Base-by-base conservation (phyloP, 192 early-diverging fungal species). In the Tieghemiomyces parasiticus region DNA sequence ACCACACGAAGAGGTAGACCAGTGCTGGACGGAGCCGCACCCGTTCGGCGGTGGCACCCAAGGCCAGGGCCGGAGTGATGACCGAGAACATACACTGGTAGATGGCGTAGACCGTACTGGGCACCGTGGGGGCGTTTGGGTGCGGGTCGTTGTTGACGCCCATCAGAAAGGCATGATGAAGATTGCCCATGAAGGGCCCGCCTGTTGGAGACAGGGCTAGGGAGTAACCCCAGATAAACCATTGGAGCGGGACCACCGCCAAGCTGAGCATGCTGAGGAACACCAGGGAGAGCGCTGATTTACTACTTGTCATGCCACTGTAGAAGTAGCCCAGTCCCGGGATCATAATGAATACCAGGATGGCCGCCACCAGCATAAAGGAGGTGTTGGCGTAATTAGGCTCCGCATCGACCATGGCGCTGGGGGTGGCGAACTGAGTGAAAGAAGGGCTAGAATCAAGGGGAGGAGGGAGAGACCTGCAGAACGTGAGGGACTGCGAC, bases 281-380 rank as follows among this genome's bases (percentile, higher is more conserved):
- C 33, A 95, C 84, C 58, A 98, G 63, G 12, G 88, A 88, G 14
- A 98, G 78, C 0, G 91, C 86, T 76, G 94, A 93, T 73, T 98
- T 98, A 64, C 78, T 78, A 29, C 92, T 76, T 12, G 87, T 82
- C 84, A 96, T 84, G 34, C 95, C 95, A 54, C 89, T 88, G 78
- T 99, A 99, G 61, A 96, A 92, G 72, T 93, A 84, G 4, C 91
- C 93, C 30, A 99, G 81, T 35, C 90, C 95, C 1, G 95, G 95
- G 26, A 84, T 81, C 93, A 98, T 98, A 61, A 97, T 74, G 71
- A 92, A 91, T 38, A 97, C 91, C 44, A 94, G 67, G 0, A 84
- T 85, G 3, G 90, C 74, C 22, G 78, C 75, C 33, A 77, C 58
- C 28, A 90, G 65, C n/a, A 90, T 76, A 76, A 77, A 88, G 8